A percentile compares a stretch with the other conserved stretches of the same genome.
Evolutionary conservation across 2,329 filamentous ascomycete genomes (phyloP).

Genomic region (Fusarium sp.): DNA sequence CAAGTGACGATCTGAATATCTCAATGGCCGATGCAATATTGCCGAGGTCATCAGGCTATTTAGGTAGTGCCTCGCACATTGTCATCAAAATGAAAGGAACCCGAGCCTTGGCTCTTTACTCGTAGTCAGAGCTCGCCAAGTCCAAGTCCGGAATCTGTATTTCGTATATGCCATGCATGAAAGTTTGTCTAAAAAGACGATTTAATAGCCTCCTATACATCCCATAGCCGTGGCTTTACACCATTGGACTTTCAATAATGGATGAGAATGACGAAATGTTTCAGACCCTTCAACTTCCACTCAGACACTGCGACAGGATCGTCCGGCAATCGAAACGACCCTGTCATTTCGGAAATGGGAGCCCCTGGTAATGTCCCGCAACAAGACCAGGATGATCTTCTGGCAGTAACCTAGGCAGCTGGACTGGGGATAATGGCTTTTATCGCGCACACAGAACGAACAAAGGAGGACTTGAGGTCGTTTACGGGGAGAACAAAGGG

Average conservation of each 20-base stretch:
- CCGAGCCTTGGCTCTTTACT: constrained; percentile 17
- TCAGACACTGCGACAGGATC: constrained; percentile 32
- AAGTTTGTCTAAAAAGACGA: not conserved
- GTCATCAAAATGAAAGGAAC: constrained; percentile 21
- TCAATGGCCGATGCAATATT: constrained; percentile 1
- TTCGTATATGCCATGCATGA: not conserved
- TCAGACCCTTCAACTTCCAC: constrained; percentile 7
- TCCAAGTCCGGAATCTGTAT: not conserved
- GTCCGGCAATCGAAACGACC: constrained; percentile 43
- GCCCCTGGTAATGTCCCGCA: constrained; percentile 23
- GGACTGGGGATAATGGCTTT: not conserved
- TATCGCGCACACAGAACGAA: constrained; percentile 2
- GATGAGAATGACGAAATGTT: constrained; percentile 23
- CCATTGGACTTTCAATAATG: not conserved
- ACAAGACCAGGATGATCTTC: constrained; percentile 18
- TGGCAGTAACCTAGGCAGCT: not conserved
- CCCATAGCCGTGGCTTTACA: not conserved
- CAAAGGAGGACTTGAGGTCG: not conserved
- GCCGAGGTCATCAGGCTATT: constrained; percentile 8
- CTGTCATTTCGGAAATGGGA: constrained; percentile 46
- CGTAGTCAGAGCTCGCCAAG: not conserved
- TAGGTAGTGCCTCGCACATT: constrained; percentile 27
- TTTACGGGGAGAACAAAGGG: not conserved
- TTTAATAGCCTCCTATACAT: not conserved
- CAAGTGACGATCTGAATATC: constrained; percentile 29